Evolutionary conservation across 305 asterid genomes (phyloP).

Genomic region (Solanum hybrid): DNA sequence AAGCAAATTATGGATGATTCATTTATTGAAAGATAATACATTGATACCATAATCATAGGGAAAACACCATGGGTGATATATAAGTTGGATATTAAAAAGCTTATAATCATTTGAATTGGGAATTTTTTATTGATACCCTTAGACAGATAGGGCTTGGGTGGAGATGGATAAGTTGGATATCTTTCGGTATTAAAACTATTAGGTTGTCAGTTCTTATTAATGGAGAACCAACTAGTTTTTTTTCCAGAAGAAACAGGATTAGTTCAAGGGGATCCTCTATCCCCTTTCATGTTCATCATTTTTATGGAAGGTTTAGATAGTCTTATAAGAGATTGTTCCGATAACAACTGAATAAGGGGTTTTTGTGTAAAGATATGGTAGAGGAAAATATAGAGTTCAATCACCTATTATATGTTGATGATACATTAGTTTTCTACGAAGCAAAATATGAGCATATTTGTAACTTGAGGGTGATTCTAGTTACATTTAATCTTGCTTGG

Average conservation of each 20-base stretch:
- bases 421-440: not conserved
- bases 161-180: not conserved
- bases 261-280: not conserved
- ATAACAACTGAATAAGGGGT: not conserved
- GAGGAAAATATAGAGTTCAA: not conserved
- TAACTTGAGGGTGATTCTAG: not conserved
- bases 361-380: not conserved
- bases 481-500: not conserved
- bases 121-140: not conserved
- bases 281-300: not conserved
- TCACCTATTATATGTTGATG: not conserved
- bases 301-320: not conserved
- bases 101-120: not conserved
- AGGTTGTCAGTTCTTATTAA: too few species aligned
- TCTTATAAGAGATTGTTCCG: not conserved
- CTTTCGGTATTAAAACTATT: not conserved
- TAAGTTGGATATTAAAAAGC: not conserved
- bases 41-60: not conserved
- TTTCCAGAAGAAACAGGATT: not conserved
- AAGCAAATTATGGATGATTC: too few species aligned
- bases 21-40: too few species aligned
- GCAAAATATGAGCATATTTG: not conserved
- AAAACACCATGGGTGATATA: not conserved
- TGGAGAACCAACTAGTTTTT: not conserved
- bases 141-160: not conserved